Evolutionary conservation across 163 green algal species (phyloP).

Genomic region (Volvox carteri): DNA sequence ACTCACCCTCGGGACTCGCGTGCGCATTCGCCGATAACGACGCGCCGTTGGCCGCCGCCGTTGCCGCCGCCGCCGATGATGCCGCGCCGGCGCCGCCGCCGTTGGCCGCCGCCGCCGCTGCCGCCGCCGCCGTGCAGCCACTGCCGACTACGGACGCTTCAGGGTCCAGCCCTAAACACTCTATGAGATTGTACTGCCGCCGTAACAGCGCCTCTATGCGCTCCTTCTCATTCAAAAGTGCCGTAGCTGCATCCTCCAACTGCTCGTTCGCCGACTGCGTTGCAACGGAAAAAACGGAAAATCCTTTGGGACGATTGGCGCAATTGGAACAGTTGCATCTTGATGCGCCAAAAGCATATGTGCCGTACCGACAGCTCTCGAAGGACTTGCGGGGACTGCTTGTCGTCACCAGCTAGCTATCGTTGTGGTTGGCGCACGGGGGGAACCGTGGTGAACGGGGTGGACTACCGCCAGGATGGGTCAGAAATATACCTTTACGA

Average conservation of each 20-base stretch:
- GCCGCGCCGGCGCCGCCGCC: neutral
- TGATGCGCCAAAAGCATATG: no score
- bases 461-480: no score
- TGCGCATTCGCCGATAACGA: neutral
- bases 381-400: no score
- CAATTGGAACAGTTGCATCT: no score
- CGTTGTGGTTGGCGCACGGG: no score
- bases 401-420: no score
- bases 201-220: constrained; percentile 62
- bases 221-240: constrained; percentile 60
- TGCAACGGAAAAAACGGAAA: no score
- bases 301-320: no score
- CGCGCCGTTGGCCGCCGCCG: neutral
- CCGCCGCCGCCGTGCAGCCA: neutral
- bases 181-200: constrained; percentile 70
- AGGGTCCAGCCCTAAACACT: constrained; percentile 39
- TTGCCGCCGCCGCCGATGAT: neutral
- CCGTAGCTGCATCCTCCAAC: constrained; percentile 39
- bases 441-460: no score
- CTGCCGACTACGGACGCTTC: neutral
- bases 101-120: neutral
- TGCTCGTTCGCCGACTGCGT: constrained; percentile 44
- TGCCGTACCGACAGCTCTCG: no score
- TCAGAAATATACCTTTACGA: no score
- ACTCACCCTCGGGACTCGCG: constrained; percentile 22